Evolutionary conservation across 2,329 filamentous ascomycete genomes (phyloP).

Genomic region (Fusarium sp.): DNA sequence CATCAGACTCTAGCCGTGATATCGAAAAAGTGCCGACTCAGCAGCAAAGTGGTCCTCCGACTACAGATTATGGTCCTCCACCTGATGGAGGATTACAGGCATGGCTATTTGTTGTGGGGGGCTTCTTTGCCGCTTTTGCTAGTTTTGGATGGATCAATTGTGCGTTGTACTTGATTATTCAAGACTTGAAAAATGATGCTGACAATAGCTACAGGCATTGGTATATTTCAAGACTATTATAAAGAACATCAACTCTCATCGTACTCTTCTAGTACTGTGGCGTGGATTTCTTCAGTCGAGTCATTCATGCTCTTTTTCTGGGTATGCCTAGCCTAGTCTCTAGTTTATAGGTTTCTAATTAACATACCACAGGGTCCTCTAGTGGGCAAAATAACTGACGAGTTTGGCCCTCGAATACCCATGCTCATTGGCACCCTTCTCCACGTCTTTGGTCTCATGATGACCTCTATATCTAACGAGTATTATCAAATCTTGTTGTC

Average conservation of each 20-base stretch:
- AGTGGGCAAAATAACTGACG: conserved; percentile 71
- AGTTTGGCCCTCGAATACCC: conserved; percentile 69
- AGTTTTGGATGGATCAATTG: conserved; percentile 27
- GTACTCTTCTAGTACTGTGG: conserved; percentile 10
- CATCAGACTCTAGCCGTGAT: not conserved
- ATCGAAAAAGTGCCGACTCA: not conserved
- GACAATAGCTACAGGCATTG: not conserved
- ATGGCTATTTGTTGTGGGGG: conserved; percentile 4
- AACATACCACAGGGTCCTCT: conserved; percentile 60
- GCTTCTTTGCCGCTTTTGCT: conserved; percentile 13
- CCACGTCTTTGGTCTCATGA: conserved; percentile 72
- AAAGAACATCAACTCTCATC: conserved; percentile 3
- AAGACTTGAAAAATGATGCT: not conserved
- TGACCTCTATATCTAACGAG: conserved; percentile 61
- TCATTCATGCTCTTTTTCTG: conserved; percentile 27
- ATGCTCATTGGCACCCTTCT: conserved; percentile 63
- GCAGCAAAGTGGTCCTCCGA: not conserved
- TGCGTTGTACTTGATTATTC: fast-evolving
- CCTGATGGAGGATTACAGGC: conserved; percentile 16
- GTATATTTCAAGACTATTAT: conserved; percentile 22
- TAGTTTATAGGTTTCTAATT: fast-evolving
- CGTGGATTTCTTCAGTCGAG: conserved; percentile 16
- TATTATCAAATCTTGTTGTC: conserved; percentile 57
- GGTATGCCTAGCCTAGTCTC: not conserved
- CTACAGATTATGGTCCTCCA: not conserved